phyloP scores from a whole-genome alignment of 768 basidiomycete genomes.

The Tephrocybe rancida region DNA sequence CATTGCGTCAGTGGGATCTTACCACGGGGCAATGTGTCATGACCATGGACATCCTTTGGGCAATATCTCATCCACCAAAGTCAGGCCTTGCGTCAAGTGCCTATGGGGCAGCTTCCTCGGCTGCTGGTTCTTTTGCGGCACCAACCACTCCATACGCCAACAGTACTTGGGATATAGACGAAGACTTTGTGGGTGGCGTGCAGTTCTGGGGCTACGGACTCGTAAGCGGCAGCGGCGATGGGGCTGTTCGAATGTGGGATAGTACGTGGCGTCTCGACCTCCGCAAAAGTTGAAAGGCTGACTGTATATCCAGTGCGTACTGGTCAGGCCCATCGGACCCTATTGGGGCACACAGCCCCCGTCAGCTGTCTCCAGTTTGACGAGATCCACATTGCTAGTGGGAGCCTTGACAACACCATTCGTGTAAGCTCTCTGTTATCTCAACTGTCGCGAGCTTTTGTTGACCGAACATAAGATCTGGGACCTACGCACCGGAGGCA shows the following conservation, averaged over 20 bases:
- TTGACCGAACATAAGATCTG: constrained; percentile 68
- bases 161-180: constrained; percentile 92
- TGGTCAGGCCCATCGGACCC: constrained; percentile 92
- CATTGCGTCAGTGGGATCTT: constrained; percentile 97
- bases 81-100: constrained; percentile 41
- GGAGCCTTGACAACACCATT: constrained; percentile 91
- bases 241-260: constrained; percentile 99
- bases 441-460: constrained; percentile 5
- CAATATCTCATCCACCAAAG: constrained; percentile 85
- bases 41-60: constrained; percentile 99
- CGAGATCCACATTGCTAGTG: constrained; percentile 90
- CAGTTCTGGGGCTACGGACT: constrained; percentile 99
- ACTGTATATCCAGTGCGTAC: constrained; percentile 75
- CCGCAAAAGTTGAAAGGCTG: neutral
- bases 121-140: constrained; percentile 71
- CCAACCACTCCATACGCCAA: constrained; percentile 89
- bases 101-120: constrained; percentile 54
- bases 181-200: constrained; percentile 96
- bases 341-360: constrained; percentile 91
- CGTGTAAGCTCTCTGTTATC: constrained; percentile 53
- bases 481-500: constrained; percentile 91
- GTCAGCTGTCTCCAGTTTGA: constrained; percentile 97
- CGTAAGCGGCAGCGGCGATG: constrained; percentile 96
- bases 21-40: constrained; percentile 97
- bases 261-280: constrained; percentile 61